A percentile compares a stretch with the other conserved stretches of the same genome.
Conservation (phyloP, 306 rosid genomes). For the Trifolium fragiferum region DNA sequence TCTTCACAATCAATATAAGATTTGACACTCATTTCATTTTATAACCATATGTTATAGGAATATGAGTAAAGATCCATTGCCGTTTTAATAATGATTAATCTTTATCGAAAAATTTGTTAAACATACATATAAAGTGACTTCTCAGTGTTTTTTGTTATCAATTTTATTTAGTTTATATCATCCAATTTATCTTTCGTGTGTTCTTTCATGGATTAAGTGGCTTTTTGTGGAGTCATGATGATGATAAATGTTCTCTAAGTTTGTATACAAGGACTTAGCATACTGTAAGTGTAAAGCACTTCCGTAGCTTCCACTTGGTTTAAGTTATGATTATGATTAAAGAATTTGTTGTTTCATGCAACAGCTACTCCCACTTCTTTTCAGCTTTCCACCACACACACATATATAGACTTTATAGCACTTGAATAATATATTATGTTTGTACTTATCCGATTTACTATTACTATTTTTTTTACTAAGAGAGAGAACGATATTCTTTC, state of each 20-base stretch:
- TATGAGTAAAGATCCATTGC: too few relatives aligned
- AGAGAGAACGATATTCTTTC: too few relatives aligned
- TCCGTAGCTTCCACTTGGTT: constrained; percentile 54
- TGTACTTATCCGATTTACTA: constrained; percentile 17
- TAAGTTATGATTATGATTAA: constrained; percentile 57
- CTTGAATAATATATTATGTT: constrained; percentile 10
- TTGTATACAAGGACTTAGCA: constrained; percentile 38
- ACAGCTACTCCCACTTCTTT: constrained; percentile 53
- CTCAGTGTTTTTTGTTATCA: background rate
- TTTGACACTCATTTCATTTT: too few relatives aligned
- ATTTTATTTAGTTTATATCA: background rate
- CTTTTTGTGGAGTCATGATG: constrained; percentile 47
- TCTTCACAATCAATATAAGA: too few relatives aligned
- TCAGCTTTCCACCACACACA: constrained; percentile 10
- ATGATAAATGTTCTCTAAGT: constrained; percentile 9
- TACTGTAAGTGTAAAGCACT: constrained; percentile 51
- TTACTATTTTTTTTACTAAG: too few relatives aligned
- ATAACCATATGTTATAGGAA: too few relatives aligned
- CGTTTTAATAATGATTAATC: too few relatives aligned
- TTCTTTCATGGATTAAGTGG: constrained; percentile 44
- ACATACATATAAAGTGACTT: too few relatives aligned
- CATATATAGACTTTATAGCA: background rate
- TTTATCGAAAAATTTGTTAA: too few relatives aligned
- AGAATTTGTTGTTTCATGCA: constrained; percentile 47
- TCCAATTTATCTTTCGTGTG: background rate